These are phyloP conservation scores for Hydnomerulius pinastri DNA, from an alignment of 768 basidiomycete genomes.

Conservation along the genomic window DNA sequence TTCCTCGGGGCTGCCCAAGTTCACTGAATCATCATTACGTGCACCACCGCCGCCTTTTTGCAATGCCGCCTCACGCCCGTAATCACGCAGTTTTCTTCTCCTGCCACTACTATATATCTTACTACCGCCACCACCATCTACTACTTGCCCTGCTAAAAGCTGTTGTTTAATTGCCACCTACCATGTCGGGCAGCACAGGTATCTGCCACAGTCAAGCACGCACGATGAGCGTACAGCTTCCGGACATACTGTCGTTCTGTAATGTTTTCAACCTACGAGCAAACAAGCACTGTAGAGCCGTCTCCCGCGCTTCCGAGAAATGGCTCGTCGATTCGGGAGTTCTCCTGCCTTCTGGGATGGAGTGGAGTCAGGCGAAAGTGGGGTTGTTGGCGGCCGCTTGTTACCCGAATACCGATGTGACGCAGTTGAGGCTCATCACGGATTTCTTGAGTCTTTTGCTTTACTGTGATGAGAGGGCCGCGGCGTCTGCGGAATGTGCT, in stretches of 20 bases:
- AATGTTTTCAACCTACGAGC: constrained; percentile 26
- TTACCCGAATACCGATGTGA: constrained; percentile 56
- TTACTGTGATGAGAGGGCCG: constrained; percentile 35
- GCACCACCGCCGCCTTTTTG: constrained; percentile 1
- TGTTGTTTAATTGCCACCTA: neutral
- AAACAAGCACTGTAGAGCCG: constrained; percentile 29
- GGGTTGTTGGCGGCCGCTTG: constrained; percentile 61
- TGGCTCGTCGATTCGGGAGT: constrained; percentile 28
- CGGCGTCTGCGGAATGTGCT: constrained; percentile 16
- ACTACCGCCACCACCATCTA: constrained; percentile 7
- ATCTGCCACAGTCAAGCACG: neutral
- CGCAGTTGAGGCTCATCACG: constrained; percentile 54
- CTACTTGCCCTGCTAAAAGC: neutral
- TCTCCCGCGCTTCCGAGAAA: constrained; percentile 30
- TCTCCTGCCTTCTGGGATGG: constrained; percentile 17
- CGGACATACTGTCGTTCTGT: constrained; percentile 28
- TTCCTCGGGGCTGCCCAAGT: constrained; percentile 23
- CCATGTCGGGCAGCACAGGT: neutral
- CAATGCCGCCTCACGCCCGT: too few relatives aligned
- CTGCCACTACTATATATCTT: too few relatives aligned
- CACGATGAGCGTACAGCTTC: constrained; percentile 31
- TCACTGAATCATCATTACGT: constrained; percentile 20
- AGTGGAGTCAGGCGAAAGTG: constrained; percentile 35
- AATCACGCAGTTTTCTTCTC: too few relatives aligned
- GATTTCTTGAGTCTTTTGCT: constrained; percentile 51